Evolutionary conservation across 2,329 filamentous ascomycete species (phyloP), one percentile per base, ranked within the genome.

Genomic region (Chrysoporthe deuterocubensis): DNA sequence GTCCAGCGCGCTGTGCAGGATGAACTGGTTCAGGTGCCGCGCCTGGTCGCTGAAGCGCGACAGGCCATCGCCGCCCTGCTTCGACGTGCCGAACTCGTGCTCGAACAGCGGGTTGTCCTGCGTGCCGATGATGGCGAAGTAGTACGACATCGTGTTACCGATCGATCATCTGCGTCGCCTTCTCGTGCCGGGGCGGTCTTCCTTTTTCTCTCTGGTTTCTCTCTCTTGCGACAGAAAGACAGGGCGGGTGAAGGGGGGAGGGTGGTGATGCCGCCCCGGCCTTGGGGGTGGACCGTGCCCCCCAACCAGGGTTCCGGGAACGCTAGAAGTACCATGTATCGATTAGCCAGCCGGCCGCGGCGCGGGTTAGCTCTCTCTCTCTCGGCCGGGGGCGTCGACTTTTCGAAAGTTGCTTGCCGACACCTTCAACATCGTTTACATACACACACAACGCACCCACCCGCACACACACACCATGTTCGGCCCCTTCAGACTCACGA

Each of bases 91-190:
- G 78, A 99, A 99, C 77, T 97, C 94, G 80, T 96, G 89, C 82
- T 97, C 95, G 82, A 98, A 99, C 73, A 99, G 88, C 44, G 96
- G 95, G 77, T 95, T 96, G 83, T 99, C 96, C 75, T 93, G 92
- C 32, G 94, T 96, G 76, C 94, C 96, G 79, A 99, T 89, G 74
- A 99, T 97, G 77, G 92, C 92, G 82, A 99, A 98, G 84, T 97
- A 97, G 86, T 98, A 99, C 69, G 94, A 97, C 96, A 98, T 98
- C 71, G 73, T 67, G 73, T 70, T 71, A 70, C 70, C 74, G 75
- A 74, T 79, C 72, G 69, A 73, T 75, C 73, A 73, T 73, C 46
- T 54, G 66, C 37, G 44, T 46, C 6, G 18, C n/a, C 7, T 9
- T 21, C 44, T n/a, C 44, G 26, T 26, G 26, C 26, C 44, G 9